Conservation (phyloP, 106 monocot species). For the Gastrodia elata region DNA sequence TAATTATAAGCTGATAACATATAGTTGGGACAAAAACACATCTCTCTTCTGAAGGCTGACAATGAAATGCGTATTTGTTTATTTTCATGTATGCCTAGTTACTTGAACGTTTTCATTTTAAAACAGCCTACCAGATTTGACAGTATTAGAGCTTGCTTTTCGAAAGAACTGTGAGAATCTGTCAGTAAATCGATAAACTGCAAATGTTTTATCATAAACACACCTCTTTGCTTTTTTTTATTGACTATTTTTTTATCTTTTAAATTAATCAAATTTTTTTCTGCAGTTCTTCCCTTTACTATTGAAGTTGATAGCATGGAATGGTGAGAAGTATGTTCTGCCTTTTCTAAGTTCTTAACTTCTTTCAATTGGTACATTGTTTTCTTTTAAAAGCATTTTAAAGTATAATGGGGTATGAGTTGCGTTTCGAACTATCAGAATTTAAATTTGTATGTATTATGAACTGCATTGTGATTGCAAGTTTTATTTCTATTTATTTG, state of each 20-base stretch:
- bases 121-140: background rate
- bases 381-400: background rate
- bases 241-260: background rate
- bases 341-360: conserved; percentile 1
- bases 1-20: too few relatives aligned
- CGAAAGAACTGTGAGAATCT: background rate
- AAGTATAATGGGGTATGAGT: background rate
- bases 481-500: background rate
- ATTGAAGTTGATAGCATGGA: conserved; percentile 95
- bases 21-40: background rate
- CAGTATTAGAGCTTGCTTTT: background rate
- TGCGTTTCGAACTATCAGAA: background rate
- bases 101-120: background rate
- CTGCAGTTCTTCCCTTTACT: conserved; percentile 93
- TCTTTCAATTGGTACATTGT: background rate
- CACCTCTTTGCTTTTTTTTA: background rate
- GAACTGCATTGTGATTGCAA: background rate
- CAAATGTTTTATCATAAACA: background rate
- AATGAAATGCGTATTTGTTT: background rate
- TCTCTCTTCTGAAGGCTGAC: background rate
- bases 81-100: background rate
- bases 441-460: background rate
- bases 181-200: background rate
- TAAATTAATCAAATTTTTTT: conserved; percentile 4
- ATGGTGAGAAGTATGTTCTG: conserved; percentile 80